phyloP scores from a whole-genome alignment of 805 yeast genomes.

The Saturnispora kantuleensis region DNA sequence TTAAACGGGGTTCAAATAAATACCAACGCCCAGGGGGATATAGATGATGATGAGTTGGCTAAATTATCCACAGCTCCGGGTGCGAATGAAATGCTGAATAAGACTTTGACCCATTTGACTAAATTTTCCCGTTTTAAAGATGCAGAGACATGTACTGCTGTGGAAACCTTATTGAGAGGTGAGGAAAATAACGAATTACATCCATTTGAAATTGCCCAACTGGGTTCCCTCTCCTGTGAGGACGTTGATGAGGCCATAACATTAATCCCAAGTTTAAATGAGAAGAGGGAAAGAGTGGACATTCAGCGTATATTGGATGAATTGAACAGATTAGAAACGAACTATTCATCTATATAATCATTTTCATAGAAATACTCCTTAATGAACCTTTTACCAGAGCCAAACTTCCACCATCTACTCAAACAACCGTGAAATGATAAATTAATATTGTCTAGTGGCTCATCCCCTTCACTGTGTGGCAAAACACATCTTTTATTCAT shows the following conservation, averaged over 20 bases:
- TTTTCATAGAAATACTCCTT: slow-evolving; percentile 31
- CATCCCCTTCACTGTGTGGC: slow-evolving; percentile 29
- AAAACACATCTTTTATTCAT: slow-evolving; percentile 45
- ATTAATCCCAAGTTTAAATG: slow-evolving; percentile 75
- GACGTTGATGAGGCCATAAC: slow-evolving; percentile 96
- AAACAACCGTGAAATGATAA: slow-evolving; percentile 49
- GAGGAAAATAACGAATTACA: slow-evolving; percentile 72
- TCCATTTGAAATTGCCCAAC: slow-evolving; percentile 92
- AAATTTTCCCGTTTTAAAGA: slow-evolving; percentile 86
- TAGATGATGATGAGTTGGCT: slow-evolving; percentile 40
- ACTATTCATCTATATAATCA: slow-evolving; percentile 23
- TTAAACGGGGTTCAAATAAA: slow-evolving; percentile 27
- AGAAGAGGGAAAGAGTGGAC: slow-evolving; percentile 78
- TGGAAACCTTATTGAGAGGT: slow-evolving; percentile 69
- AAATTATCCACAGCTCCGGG: slow-evolving; percentile 53
- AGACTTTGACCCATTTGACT: slow-evolving; percentile 79
- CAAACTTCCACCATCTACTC: slow-evolving; percentile 67
- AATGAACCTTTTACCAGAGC: slow-evolving; percentile 49
- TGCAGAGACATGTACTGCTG: slow-evolving; percentile 87
- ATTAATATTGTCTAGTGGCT: slow-evolving; percentile 26
- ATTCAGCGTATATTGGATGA: slow-evolving; percentile 82
- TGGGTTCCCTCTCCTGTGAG: slow-evolving; percentile 80
- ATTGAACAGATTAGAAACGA: slow-evolving; percentile 55
- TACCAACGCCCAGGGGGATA: slow-evolving; percentile 22
- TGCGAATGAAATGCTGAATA: slow-evolving; percentile 81